A percentile compares a stretch with the other conserved stretches of the same genome.
These are phyloP conservation scores for Neotropicomus parvogracilis DNA, from an alignment of 1,284 basidiomycete genomes.

Conservation along the genomic window DNA sequence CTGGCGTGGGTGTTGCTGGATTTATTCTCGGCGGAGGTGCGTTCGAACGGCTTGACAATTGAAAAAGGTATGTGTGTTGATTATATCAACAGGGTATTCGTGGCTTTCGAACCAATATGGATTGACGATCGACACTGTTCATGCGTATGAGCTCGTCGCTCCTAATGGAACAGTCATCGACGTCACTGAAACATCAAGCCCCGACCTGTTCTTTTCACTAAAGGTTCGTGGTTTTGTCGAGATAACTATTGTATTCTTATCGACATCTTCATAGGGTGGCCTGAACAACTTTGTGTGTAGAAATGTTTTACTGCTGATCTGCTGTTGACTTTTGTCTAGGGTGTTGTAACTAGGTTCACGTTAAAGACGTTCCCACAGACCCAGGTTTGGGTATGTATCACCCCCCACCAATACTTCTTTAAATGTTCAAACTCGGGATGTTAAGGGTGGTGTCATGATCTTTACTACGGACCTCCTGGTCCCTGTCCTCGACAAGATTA, in stretches of 20 bases:
- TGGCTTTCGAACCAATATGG: constrained; percentile 34
- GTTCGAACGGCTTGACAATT: constrained; percentile 47
- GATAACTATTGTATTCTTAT: neutral
- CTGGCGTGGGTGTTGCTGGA: constrained; percentile 56
- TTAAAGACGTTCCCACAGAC: constrained; percentile 50
- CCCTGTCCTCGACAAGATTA: constrained; percentile 6
- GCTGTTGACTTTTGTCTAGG: constrained; percentile 35
- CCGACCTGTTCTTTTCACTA: neutral
- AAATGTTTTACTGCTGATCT: neutral
- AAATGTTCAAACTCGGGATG: neutral
- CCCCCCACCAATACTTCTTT: neutral
- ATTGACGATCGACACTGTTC: constrained; percentile 41
- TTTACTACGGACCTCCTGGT: constrained; percentile 37
- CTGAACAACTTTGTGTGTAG: constrained; percentile 56
- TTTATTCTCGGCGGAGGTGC: constrained; percentile 54
- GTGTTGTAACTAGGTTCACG: constrained; percentile 58
- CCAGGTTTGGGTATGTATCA: constrained; percentile 50
- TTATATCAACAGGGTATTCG: constrained; percentile 17
- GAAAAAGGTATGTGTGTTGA: neutral
- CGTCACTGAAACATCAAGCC: neutral
- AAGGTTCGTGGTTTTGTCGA: constrained; percentile 1
- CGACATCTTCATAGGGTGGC: constrained; percentile 38
- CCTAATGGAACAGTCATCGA: neutral
- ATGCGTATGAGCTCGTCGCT: neutral
- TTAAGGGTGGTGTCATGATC: constrained; percentile 51